Evolutionary conservation across 495 filamentous ascomycete species (phyloP).

Genomic region (Clavariopsis aquatica): DNA sequence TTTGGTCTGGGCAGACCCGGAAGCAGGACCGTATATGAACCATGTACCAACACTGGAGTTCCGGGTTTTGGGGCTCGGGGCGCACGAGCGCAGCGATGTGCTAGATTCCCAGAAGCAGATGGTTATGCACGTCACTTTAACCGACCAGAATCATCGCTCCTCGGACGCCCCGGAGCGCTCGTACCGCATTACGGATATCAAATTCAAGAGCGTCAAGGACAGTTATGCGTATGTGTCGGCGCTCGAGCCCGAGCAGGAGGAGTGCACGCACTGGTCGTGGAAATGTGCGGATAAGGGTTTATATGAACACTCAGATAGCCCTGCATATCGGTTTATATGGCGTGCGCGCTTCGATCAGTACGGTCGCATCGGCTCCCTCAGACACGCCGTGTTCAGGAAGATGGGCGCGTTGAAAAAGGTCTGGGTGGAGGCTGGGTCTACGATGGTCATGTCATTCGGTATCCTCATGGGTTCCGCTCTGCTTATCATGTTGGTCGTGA

Average conservation of each 20-base stretch:
- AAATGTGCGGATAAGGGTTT: slow-evolving; percentile 21
- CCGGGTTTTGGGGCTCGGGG: slow-evolving; percentile 22
- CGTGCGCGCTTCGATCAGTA: slow-evolving; percentile 17
- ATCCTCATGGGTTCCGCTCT: neutral
- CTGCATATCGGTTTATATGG: slow-evolving; percentile 30
- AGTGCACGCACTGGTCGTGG: slow-evolving; percentile 19
- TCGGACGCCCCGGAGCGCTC: slow-evolving; percentile 12
- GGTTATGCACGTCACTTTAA: slow-evolving; percentile 17
- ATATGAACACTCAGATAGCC: neutral
- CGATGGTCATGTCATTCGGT: slow-evolving; percentile 14
- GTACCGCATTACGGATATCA: slow-evolving; percentile 14
- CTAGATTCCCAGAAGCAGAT: slow-evolving; percentile 14
- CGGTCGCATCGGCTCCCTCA: slow-evolving; percentile 22
- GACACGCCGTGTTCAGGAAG: slow-evolving; percentile 11
- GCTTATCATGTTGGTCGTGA: neutral
- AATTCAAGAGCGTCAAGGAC: neutral
- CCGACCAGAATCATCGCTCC: slow-evolving; percentile 15
- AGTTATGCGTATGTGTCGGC: slow-evolving; percentile 4
- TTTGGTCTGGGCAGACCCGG: slow-evolving; percentile 18
- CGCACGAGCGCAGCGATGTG: slow-evolving; percentile 15
- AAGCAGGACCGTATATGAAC: neutral
- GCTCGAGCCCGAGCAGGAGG: slow-evolving; percentile 3
- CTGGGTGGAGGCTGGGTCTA: slow-evolving; percentile 11
- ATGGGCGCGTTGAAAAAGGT: slow-evolving; percentile 1
- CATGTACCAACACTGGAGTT: slow-evolving; percentile 11